These are phyloP conservation scores for Backusella macrospora DNA, from an alignment of 192 early-diverging fungal species.

Conservation along the genomic window DNA sequence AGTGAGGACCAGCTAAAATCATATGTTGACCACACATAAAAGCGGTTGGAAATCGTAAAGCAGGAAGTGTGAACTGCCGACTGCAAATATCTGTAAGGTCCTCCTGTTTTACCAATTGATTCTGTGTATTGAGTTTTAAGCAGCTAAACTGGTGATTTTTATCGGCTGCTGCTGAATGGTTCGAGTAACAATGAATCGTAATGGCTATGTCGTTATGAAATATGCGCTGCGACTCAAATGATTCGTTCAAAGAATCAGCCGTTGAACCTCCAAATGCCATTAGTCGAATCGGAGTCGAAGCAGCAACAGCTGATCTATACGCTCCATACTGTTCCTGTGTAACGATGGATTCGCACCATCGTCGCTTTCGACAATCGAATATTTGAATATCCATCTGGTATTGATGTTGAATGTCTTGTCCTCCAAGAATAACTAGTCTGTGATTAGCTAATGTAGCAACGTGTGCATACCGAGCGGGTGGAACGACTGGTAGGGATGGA, in stretches of 20 bases:
- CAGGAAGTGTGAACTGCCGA: constrained; percentile 64
- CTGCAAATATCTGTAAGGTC: constrained; percentile 64
- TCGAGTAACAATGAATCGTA: constrained; percentile 65
- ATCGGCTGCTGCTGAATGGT: constrained; percentile 68
- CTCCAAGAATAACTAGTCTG: constrained; percentile 69
- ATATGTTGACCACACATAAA: constrained; percentile 67
- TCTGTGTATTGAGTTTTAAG: constrained; percentile 56
- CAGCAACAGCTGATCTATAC: constrained; percentile 74
- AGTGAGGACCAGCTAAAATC: constrained; percentile 69
- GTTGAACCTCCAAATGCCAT: not conserved
- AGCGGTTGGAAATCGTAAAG: constrained; percentile 74
- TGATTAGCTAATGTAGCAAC: constrained; percentile 65
- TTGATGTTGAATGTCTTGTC: constrained; percentile 73
- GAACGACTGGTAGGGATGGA: constrained; percentile 46
- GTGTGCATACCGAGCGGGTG: constrained; percentile 76
- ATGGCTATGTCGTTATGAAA: not conserved
- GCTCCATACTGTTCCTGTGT: constrained; percentile 75
- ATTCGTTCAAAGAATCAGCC: not conserved
- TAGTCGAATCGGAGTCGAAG: constrained; percentile 37
- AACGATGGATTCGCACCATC: constrained; percentile 63
- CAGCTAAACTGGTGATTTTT: constrained; percentile 52
- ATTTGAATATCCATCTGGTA: constrained; percentile 79
- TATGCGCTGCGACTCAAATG: not conserved
- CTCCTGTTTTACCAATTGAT: constrained; percentile 47
- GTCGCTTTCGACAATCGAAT: constrained; percentile 62